Evolutionary conservation across 108 stramenopile species (phyloP), one percentile per base, ranked within the genome.

Genomic region (Cyclostephanos tholiformis): DNA sequence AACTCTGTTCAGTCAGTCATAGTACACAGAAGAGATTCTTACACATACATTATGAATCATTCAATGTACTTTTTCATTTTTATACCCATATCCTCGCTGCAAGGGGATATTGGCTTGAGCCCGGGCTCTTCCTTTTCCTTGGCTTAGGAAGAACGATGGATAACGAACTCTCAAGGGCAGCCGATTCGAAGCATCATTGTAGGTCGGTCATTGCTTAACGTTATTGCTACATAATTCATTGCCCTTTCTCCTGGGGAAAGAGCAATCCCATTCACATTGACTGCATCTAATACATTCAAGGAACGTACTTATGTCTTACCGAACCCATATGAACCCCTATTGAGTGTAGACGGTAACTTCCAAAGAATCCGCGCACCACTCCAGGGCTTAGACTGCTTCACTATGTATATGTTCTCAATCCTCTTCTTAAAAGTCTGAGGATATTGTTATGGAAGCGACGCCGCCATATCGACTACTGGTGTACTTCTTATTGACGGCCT

Each of bases 401-500:
- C 53, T 10, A 55, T 25, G 26, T 8, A 27, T 25, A 55, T 25
- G 26, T 4, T 10, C 14, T 6, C 53, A 9, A 27, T 52, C 17
- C 43, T 64, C 44, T 48, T 46, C 68, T 69, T 63, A 82, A 63
- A 82, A 75, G 65, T 82, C 80, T 52, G 80, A 69, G 23, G 74
- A 63, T 61, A 82, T 67, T 57, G 75, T 30, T 16, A 81, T 81
- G 48, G 59, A 73, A 6, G 91, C 87, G 27, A 92, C 91, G 32
- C 67, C 71, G 14, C 89, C 85, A 69, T 82, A 92, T 71, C 79
- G 60, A 23, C 59, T 77, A 29, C 67, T 77, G 22, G 81, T 82
- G 81, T 90, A 94, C 78, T 94, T 94, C 79, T 82, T 91, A 70
- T 82, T 79, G 41, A 91, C 90, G 13, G 93, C 89, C 46, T 67